phyloP scores from a whole-genome alignment of 495 filamentous ascomycete genomes.

The Xylaria acuta region DNA sequence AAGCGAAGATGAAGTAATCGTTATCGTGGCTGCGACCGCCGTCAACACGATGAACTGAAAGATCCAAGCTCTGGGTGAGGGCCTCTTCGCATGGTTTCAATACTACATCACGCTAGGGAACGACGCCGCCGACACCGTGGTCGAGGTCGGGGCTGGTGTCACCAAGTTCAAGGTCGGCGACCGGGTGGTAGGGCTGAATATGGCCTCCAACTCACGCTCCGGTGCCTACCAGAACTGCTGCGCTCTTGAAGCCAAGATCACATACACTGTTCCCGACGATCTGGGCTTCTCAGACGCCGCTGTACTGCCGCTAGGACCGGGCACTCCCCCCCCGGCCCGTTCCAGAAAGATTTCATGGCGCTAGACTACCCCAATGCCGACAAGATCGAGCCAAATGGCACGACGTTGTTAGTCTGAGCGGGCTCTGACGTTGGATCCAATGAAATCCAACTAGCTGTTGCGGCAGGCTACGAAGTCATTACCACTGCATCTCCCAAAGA shows the following conservation, averaged over 20 bases:
- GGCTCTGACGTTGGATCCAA: too few species aligned
- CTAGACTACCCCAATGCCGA: background rate
- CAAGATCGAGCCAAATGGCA: background rate
- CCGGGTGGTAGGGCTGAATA: background rate
- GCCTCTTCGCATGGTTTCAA: background rate
- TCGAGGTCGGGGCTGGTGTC: background rate
- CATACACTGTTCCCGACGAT: too few species aligned
- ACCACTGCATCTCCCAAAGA: background rate
- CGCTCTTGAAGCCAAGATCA: too few species aligned
- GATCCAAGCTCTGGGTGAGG: background rate
- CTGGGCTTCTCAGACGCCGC: too few species aligned
- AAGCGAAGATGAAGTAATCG: too few species aligned
- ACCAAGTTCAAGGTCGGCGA: background rate
- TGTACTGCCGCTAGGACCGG: too few species aligned
- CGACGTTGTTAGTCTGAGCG: background rate
- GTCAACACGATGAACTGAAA: background rate
- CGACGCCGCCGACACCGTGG: background rate
- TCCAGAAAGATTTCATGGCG: background rate
- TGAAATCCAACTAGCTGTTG: background rate
- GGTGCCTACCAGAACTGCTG: background rate
- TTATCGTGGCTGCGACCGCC: background rate
- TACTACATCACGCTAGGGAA: background rate
- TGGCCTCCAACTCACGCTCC: background rate
- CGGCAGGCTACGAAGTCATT: background rate
- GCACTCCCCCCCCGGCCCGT: background rate